A percentile compares a stretch with the other conserved stretches of the same genome.
Conservation (phyloP, 2,329 filamentous ascomycete species). For the Falciphora oryzae region DNA sequence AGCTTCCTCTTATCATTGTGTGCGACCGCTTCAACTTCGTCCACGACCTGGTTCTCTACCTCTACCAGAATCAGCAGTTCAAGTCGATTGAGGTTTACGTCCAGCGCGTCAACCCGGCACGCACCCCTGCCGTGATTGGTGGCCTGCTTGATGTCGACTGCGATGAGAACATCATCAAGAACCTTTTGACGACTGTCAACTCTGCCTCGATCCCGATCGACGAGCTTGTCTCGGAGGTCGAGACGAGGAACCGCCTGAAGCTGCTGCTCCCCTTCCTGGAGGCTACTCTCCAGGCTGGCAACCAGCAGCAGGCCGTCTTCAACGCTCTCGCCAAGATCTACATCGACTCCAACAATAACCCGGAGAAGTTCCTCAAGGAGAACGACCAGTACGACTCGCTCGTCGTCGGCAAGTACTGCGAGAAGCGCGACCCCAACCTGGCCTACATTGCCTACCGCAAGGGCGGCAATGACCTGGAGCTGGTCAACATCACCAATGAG, state of each 20-base stretch:
- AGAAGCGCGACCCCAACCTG: constrained; percentile 95
- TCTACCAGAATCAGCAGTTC: constrained; percentile 99
- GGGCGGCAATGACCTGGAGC: constrained; percentile 93
- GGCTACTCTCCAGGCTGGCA: constrained; percentile 79
- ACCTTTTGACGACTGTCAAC: constrained; percentile 77
- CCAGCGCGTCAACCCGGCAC: constrained; percentile 86
- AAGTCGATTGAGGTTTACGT: constrained; percentile 98
- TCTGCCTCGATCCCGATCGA: constrained; percentile 85
- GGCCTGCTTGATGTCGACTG: constrained; percentile 95
- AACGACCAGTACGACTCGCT: constrained; percentile 96
- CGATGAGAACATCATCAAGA: constrained; percentile 94
- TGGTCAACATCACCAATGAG: constrained; percentile 97
- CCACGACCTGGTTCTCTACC: constrained; percentile 89
- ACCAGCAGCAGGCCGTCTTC: constrained; percentile 93
- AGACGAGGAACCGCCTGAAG: constrained; percentile 92
- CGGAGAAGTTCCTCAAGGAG: constrained; percentile 94
- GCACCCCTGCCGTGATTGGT: constrained; percentile 89
- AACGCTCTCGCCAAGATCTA: constrained; percentile 99
- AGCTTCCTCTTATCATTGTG: constrained; percentile 93
- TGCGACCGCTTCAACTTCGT: constrained; percentile 99
- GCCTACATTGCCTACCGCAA: constrained; percentile 94
- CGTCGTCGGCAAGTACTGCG: constrained; percentile 92
- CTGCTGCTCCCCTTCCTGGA: constrained; percentile 93
- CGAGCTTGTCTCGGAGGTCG: constrained; percentile 90
- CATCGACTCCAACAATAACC: constrained; percentile 97